Evolutionary conservation across 2,329 filamentous ascomycete species (phyloP).

Genomic region (Beauveria sp.): DNA sequence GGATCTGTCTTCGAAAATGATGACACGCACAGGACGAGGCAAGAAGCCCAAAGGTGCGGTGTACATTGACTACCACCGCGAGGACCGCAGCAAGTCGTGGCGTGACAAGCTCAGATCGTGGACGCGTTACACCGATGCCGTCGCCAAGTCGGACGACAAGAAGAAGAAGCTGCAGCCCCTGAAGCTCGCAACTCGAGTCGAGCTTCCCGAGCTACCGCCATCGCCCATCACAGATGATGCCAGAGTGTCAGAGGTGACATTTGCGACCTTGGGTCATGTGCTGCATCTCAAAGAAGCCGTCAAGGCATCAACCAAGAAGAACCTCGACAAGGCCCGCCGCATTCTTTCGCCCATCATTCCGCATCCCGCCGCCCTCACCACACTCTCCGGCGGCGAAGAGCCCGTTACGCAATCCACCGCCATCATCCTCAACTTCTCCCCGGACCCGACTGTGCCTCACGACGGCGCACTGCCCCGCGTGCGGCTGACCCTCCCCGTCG

Average conservation of each 20-base stretch:
- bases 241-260: neutral
- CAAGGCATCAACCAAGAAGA: neutral
- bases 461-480: conserved; percentile 17
- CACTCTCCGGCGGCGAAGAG: conserved; percentile 24
- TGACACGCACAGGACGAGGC: conserved; percentile 14
- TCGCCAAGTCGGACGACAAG: conserved; percentile 6
- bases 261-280: conserved; percentile 43
- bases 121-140: conserved; percentile 21
- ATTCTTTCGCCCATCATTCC: conserved; percentile 39
- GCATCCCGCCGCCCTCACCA: conserved; percentile 37
- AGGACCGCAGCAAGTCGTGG: conserved; percentile 27
- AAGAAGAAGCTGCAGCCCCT: neutral
- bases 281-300: conserved; percentile 28
- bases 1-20: conserved; percentile 15
- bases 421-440: conserved; percentile 41
- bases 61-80: conserved; percentile 22
- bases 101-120: conserved; percentile 26
- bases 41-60: conserved; percentile 2
- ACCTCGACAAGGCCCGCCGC: conserved; percentile 17
- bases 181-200: neutral
- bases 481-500: conserved; percentile 25
- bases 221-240: neutral
- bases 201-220: neutral
- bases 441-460: conserved; percentile 19
- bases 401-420: conserved; percentile 20